Evolutionary conservation across 2,329 filamentous ascomycete genomes (phyloP).

Genomic region (Plenodomus tracheiphilus): DNA sequence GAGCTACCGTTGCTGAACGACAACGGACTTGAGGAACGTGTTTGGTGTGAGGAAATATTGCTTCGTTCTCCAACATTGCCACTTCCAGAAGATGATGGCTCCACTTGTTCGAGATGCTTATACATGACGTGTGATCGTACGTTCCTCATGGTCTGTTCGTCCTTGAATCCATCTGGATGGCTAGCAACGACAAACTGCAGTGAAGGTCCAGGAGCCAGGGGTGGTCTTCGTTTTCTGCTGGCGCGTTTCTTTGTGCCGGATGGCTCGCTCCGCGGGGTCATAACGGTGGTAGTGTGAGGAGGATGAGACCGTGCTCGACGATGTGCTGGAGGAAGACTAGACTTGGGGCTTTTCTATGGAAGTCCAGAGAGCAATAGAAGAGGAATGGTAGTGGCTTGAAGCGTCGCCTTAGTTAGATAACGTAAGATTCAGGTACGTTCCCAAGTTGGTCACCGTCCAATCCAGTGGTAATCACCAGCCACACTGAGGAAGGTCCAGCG

Average conservation of each 20-base stretch:
- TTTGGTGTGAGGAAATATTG: constrained; percentile 6
- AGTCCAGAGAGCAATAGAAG: not conserved
- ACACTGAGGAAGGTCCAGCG: constrained; percentile 6
- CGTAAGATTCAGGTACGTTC: constrained; percentile 14
- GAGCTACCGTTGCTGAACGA: constrained; percentile 15
- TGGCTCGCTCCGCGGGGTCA: constrained; percentile 26
- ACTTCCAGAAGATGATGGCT: constrained; percentile 17
- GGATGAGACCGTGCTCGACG: not conserved
- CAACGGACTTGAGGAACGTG: constrained; percentile 29
- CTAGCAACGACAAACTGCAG: constrained; percentile 40
- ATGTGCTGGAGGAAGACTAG: not conserved
- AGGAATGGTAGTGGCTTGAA: constrained; percentile 1
- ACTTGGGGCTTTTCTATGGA: not conserved
- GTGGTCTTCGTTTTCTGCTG: constrained; percentile 36
- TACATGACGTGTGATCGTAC: constrained; percentile 45
- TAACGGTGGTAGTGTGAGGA: constrained; percentile 4
- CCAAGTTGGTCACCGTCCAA: constrained; percentile 4
- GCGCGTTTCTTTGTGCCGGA: constrained; percentile 23
- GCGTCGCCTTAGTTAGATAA: constrained; percentile 4
- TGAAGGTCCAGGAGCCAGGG: constrained; percentile 35
- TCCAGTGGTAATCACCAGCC: constrained; percentile 13
- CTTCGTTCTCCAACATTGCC: constrained; percentile 21
- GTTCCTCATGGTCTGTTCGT: constrained; percentile 36
- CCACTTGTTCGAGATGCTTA: constrained; percentile 32
- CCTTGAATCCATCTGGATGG: constrained; percentile 40